A percentile compares a stretch with the other conserved stretches of the same genome.
Conservation (phyloP, 2,329 filamentous ascomycete species). For the Epichloe bromicola region DNA sequence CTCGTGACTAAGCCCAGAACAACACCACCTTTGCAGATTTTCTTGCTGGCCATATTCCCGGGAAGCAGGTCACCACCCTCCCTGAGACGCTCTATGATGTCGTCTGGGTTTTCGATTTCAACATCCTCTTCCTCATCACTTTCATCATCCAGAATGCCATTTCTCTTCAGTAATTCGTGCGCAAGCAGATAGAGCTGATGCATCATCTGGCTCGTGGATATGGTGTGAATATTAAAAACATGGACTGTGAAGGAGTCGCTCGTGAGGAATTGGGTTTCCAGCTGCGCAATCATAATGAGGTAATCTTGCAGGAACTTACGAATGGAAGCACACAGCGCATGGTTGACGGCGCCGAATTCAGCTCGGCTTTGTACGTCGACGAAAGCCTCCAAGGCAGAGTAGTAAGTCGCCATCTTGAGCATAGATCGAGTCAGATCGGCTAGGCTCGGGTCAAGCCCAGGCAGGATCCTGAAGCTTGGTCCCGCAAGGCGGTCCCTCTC, state of each 20-base stretch:
- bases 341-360: slow-evolving; percentile 88
- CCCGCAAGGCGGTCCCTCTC: slow-evolving; percentile 82
- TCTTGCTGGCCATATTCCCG: slow-evolving; percentile 71
- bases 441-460: slow-evolving; percentile 81
- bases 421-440: slow-evolving; percentile 79
- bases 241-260: slow-evolving; percentile 85
- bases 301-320: slow-evolving; percentile 88
- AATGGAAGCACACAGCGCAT: slow-evolving; percentile 90
- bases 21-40: slow-evolving; percentile 91
- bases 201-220: slow-evolving; percentile 84
- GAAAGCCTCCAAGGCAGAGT: slow-evolving; percentile 81
- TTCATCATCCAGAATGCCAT: slow-evolving; percentile 74
- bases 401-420: slow-evolving; percentile 89
- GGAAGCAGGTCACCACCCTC: slow-evolving; percentile 74
- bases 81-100: slow-evolving; percentile 78
- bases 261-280: slow-evolving; percentile 85
- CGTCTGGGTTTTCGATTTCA: slow-evolving; percentile 71
- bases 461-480: slow-evolving; percentile 64
- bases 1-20: slow-evolving; percentile 81
- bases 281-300: slow-evolving; percentile 77
- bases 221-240: slow-evolving; percentile 80
- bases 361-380: slow-evolving; percentile 88
- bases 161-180: slow-evolving; percentile 76
- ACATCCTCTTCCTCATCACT: slow-evolving; percentile 57
- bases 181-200: slow-evolving; percentile 78